Evolutionary conservation across 1,284 basidiomycete species (phyloP), one percentile per base, ranked within the genome.

Genomic region (Ustilago crameri): DNA sequence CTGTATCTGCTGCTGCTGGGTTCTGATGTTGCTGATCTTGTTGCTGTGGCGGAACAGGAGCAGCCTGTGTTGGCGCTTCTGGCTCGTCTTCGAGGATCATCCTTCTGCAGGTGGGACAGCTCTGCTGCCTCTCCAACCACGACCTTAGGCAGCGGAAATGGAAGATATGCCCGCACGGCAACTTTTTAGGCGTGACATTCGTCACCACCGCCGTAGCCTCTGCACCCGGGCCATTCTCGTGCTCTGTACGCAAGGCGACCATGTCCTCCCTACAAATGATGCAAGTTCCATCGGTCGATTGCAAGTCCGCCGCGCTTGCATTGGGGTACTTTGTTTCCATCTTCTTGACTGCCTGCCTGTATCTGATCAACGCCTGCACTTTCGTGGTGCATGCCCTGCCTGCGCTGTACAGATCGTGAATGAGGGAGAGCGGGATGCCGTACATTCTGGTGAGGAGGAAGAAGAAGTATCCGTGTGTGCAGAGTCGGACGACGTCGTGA

Each of bases 211-310:
- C 43, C 9, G 24, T 34, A 9, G 20, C 23, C 35, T 40, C 53
- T 32, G 32, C 34, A 22, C 26, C 61, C 22, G n/a, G 22, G n/a
- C 30, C 38, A 12, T 9, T 43, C n/a, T 34, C 44, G 24, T 40
- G 49, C 15, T 44, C 54, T 5, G 48, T 22, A 18, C 45, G 30
- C 2, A 45, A 24, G 12, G 62, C 40, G 1, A 73, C 58, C 93
- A 99, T 95, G 82, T 98, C 95, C 84, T 98, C 95, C n/a, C 96
- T 88, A 81, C 96, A 98, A 75, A 98, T 98, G 80, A 98, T 98
- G 82, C 96, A 98, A 3, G 94, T 98, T 58, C 88, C 88, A 84
- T 98, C 96, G 49, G 88, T 90, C 87, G 91, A 89, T 9, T 86
- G 85, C 84, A 98, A 86, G 83, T 98, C 95, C 58, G 90, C 91